These are phyloP conservation scores for Globisporangium irregulare DNA, from an alignment of 352 stramenopile genomes.

Conservation along the genomic window DNA sequence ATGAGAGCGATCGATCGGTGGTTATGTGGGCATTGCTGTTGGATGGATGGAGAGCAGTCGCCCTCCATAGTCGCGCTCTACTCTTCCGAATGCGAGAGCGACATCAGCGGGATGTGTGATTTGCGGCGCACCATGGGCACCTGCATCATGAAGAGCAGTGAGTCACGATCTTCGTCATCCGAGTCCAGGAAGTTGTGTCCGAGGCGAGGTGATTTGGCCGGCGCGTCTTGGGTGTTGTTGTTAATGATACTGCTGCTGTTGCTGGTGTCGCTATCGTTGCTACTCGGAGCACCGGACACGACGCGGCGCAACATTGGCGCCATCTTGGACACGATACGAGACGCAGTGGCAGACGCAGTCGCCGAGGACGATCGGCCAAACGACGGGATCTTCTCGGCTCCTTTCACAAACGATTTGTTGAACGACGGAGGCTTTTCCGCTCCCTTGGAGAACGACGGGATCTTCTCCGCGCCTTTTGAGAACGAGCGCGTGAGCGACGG, in stretches of 20 bases:
- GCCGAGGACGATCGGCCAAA: conserved; percentile 23
- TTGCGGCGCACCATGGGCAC: conserved; percentile 48
- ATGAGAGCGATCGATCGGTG: background rate
- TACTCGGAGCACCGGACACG: conserved; percentile 14
- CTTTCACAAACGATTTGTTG: conserved; percentile 20
- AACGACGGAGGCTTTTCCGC: conserved; percentile 14
- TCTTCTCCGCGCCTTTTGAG: conserved; percentile 7
- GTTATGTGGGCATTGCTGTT: background rate
- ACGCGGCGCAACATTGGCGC: conserved; percentile 41
- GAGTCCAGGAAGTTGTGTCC: conserved; percentile 29
- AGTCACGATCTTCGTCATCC: conserved; percentile 53
- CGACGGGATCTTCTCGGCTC: conserved; percentile 14
- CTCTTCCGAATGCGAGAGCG: conserved; percentile 26
- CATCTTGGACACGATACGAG: conserved; percentile 64
- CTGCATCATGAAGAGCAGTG: conserved; percentile 64
- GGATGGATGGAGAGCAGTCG: background rate
- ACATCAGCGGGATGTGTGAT: conserved; percentile 61
- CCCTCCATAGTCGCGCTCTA: conserved; percentile 10
- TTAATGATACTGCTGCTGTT: background rate
- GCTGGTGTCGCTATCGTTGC: background rate
- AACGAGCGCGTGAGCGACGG: conserved; percentile 1
- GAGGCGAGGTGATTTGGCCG: background rate
- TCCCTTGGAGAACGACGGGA: conserved; percentile 22
- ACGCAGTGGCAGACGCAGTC: conserved; percentile 28
- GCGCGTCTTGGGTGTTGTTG: conserved; percentile 2